Base-by-base conservation (phyloP, 495 filamentous ascomycete species). In the Neurospora pannonica region DNA sequence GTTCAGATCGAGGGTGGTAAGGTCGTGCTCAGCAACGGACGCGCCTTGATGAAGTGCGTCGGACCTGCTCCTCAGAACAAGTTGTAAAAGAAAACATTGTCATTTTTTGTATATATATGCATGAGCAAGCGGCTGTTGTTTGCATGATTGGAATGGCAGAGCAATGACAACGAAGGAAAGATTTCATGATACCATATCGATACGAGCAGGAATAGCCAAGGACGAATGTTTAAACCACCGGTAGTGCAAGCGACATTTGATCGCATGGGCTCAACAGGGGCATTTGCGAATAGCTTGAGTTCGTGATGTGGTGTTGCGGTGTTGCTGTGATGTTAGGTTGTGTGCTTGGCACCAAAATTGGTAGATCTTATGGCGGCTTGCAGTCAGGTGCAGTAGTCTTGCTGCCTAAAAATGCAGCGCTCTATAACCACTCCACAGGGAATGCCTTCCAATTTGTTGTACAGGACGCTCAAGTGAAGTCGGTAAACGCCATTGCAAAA, bases 11-110 rank as follows among this genome's bases (percentile, higher is more conserved):
- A 91, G 48, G 89, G 88, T 10, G 93, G 90, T 24, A 94, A 93
- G 86, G 90, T 92, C 19, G 90, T 90, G 21, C 83, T 97, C 84
- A 94, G 90, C 82, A 97, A 97, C 83, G 94, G 94, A 4, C 87
- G 93, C 48, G 92, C 92, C 67, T 77, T 94, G 78, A 88, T 97
- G 83, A 94, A 90, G 87, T 86, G 89, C 54, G 86, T 81, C 42
- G 82, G 79, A 67, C 82, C 82, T 46, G 77, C 78, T 67, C 54
- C 54, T 21, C 89, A 88, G 83, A 90, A 89, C 80, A 94, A 91
- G 85, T 82, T 95, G 79, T 94, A 82, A 46, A 34, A 31, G 13
- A 15, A 28, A 67, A 4, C 15, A 19, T 19, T 17, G 7, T 34
- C 54, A 34, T 67, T 67, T 34, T 34, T 67, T 67, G 28, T 34